These are phyloP conservation scores for Allantophomopsis lycopodina DNA, from an alignment of 2,329 filamentous ascomycete species.

Conservation along the genomic window DNA sequence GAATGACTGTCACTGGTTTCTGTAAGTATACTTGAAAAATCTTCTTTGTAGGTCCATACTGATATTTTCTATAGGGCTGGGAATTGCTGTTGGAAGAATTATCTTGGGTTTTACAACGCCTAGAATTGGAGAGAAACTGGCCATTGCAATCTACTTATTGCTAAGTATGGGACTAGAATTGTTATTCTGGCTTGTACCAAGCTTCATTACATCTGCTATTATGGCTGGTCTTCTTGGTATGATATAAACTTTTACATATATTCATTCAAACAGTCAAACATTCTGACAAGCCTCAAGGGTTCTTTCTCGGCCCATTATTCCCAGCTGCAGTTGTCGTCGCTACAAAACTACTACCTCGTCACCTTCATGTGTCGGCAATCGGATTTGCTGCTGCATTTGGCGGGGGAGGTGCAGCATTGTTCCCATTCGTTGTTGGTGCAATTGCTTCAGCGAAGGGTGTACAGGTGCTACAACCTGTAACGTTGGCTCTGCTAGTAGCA, in stretches of 20 bases:
- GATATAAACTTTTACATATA: too few relatives aligned
- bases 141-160: slow-evolving; percentile 48
- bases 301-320: slow-evolving; percentile 71
- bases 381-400: slow-evolving; percentile 72
- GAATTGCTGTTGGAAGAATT: slow-evolving; percentile 62
- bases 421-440: slow-evolving; percentile 55
- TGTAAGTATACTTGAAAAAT: slow-evolving; percentile 19
- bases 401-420: slow-evolving; percentile 53
- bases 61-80: slow-evolving; percentile 37
- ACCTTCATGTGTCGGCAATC: slow-evolving; percentile 67
- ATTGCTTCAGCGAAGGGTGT: slow-evolving; percentile 47
- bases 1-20: slow-evolving; percentile 67
- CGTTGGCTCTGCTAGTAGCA: slow-evolving; percentile 31
- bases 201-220: slow-evolving; percentile 59
- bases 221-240: slow-evolving; percentile 46
- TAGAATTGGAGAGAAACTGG: slow-evolving; percentile 55
- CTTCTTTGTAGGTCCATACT: too few relatives aligned
- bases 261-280: too few relatives aligned
- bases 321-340: slow-evolving; percentile 60
- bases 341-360: slow-evolving; percentile 59
- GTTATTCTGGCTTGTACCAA: slow-evolving; percentile 70
- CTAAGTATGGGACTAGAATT: slow-evolving; percentile 51
- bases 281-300: slow-evolving; percentile 28
- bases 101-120: slow-evolving; percentile 66
- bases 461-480: slow-evolving; percentile 39